These are phyloP conservation scores for Talaromyces nanjingensis DNA, from an alignment of 495 filamentous ascomycete species.

Conservation along the genomic window DNA sequence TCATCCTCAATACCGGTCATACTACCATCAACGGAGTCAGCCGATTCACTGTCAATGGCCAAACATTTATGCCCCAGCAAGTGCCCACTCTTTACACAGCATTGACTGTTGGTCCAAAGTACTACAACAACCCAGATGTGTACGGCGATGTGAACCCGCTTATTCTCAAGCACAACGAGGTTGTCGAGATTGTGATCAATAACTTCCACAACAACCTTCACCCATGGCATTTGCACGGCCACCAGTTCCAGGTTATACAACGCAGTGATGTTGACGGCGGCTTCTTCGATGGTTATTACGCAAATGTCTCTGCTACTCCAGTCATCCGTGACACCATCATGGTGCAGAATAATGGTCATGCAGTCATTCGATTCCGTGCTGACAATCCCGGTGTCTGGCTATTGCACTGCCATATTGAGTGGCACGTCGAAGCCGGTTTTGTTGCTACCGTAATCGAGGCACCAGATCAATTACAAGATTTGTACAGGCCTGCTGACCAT, in stretches of 20 bases:
- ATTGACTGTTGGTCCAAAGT: conserved; percentile 35
- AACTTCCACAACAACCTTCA: conserved; percentile 57
- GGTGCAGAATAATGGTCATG: conserved; percentile 43
- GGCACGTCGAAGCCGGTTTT: conserved; percentile 65
- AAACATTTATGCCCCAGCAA: conserved; percentile 49
- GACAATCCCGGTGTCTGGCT: conserved; percentile 67
- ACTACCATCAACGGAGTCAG: conserved; percentile 55
- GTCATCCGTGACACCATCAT: conserved; percentile 54
- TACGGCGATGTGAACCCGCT: conserved; percentile 37
- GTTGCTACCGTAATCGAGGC: conserved; percentile 59
- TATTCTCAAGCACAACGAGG: conserved; percentile 39
- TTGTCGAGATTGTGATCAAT: conserved; percentile 58
- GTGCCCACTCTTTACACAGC: conserved; percentile 74
- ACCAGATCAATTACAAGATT: conserved; percentile 11
- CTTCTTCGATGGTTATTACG: conserved; percentile 31
- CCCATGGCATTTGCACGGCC: conserved; percentile 61
- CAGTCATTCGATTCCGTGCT: conserved; percentile 58
- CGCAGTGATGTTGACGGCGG: conserved; percentile 37
- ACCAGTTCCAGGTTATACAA: conserved; percentile 43
- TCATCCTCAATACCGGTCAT: conserved; percentile 35
- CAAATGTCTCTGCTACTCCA: conserved; percentile 34
- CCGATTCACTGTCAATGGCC: conserved; percentile 39
- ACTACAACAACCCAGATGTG: conserved; percentile 43
- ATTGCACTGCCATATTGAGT: conserved; percentile 74
- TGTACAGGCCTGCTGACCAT: conserved; percentile 12